Evolutionary conservation across 2,329 filamentous ascomycete genomes (phyloP).

Genomic region (Penicillium sp.): DNA sequence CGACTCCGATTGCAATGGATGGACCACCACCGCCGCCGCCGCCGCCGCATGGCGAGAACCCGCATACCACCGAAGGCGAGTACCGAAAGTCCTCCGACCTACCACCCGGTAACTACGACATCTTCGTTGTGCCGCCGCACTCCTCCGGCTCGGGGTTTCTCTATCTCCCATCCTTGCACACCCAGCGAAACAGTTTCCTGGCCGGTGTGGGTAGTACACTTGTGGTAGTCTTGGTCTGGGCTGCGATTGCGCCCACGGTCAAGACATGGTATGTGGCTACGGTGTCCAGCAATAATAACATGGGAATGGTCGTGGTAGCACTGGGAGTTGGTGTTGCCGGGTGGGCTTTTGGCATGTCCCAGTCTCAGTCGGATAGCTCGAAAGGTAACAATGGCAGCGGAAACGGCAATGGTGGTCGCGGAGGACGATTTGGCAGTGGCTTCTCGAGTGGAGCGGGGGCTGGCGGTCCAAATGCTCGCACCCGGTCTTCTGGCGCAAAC

Average conservation of each 20-base stretch:
- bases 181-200: conserved; percentile 83
- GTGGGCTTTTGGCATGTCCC: conserved; percentile 67
- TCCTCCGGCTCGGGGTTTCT: conserved; percentile 83
- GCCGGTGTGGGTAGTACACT: conserved; percentile 77
- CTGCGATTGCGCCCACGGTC: conserved; percentile 66
- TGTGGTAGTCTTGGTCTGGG: conserved; percentile 64
- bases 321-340: conserved; percentile 68
- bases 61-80: conserved; percentile 56
- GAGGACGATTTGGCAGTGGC: conserved; percentile 21
- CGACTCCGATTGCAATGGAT: conserved; percentile 27
- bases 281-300: conserved; percentile 65
- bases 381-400: conserved; percentile 26
- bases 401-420: conserved; percentile 26
- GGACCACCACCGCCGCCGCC: conserved; percentile 62
- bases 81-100: conserved; percentile 52
- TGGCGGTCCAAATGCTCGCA: conserved; percentile 16
- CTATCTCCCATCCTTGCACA: conserved; percentile 83
- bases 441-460: conserved; percentile 15
- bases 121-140: conserved; percentile 92
- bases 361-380: conserved; percentile 32
- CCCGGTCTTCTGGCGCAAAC: conserved; percentile 21
- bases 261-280: conserved; percentile 67
- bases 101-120: conserved; percentile 88
- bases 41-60: conserved; percentile 76
- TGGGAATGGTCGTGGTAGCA: conserved; percentile 66